Base-by-base conservation (phyloP, 2,329 filamentous ascomycete species). In the Cladosporium cucumerinum region DNA sequence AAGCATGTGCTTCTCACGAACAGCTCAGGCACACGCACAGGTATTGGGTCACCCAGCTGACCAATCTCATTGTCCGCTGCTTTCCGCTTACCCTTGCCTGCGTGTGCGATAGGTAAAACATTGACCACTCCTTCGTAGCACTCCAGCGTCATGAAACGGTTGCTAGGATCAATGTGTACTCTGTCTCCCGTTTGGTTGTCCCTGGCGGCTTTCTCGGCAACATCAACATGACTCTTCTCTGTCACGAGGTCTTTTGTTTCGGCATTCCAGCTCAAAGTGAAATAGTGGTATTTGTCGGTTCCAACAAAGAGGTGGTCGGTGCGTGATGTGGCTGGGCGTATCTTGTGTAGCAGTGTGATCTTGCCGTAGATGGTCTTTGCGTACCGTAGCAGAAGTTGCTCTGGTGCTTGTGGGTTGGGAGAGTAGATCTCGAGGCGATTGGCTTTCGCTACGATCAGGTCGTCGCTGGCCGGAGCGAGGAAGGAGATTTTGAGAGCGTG, bases 251-350 rank as follows among this genome's bases (percentile, higher is more conserved):
- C 78, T 23, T 80, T 82, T 26, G 73, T 78, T 1, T 84, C 77
- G 0, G 83, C 73, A 71, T 97, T 88, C 93, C 95, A 99, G 18
- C 85, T 87, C 23, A 97, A 78, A 1, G 92, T 96, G 77, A 98
- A 97, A 79, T 97, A 98, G 72, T 93, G 89, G 71, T 91, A 90
- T 63, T 90, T 87, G 74, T 97, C 90, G 55, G 95, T 99, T 58
- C 93, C 94, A 65, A 99, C 85, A 75, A 99, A 97, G 66, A 99
- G 86, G 67, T 97, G 87, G 71, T 98, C 93, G 57, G 88, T 92
- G 5, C 83, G 78, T 30, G 89, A 88, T 70, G 91, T 86, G 57
- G 87, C 86, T 6, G 93, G 92, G 28, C 87, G 87, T 57, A 99
- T 82, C 72, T 88, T 89, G 73, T 95, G 86, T 16, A 97, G 85